These are phyloP conservation scores for Carex arenaria DNA, from an alignment of 202 grass and related monocot genomes.

Conservation along the genomic window DNA sequence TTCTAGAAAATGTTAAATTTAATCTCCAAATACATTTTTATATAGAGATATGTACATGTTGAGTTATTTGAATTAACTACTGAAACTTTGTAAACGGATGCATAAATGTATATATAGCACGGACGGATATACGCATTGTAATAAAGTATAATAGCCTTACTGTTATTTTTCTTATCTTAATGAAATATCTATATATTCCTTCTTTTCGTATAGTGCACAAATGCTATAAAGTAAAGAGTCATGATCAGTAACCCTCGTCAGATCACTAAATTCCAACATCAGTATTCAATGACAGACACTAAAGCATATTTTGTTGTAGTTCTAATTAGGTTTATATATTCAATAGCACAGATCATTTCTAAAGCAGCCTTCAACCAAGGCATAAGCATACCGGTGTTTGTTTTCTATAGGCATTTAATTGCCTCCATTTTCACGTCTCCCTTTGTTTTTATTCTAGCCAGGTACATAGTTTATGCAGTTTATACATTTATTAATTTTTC, in stretches of 20 bases:
- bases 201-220: not conserved
- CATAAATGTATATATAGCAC: not conserved
- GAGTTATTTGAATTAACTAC: no score
- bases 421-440: constrained; percentile 53
- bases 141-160: no score
- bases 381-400: constrained; percentile 61
- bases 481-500: not conserved
- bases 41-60: no score
- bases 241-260: not conserved
- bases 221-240: not conserved
- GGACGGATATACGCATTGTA: not conserved
- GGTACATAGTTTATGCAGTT: constrained; percentile 20
- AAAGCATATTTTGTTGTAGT: constrained; percentile 43
- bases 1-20: no score
- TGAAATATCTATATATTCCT: constrained; percentile 1
- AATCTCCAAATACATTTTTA: no score
- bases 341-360: constrained; percentile 57
- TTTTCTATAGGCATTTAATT: constrained; percentile 64
- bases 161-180: no score
- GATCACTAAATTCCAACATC: not conserved
- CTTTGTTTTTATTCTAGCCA: constrained; percentile 52
- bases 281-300: constrained; percentile 28
- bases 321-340: constrained; percentile 59
- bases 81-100: no score
- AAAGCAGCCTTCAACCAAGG: constrained; percentile 62